phyloP scores from a whole-genome alignment of 257 asterid species.

The Gardenia jasminoides region DNA sequence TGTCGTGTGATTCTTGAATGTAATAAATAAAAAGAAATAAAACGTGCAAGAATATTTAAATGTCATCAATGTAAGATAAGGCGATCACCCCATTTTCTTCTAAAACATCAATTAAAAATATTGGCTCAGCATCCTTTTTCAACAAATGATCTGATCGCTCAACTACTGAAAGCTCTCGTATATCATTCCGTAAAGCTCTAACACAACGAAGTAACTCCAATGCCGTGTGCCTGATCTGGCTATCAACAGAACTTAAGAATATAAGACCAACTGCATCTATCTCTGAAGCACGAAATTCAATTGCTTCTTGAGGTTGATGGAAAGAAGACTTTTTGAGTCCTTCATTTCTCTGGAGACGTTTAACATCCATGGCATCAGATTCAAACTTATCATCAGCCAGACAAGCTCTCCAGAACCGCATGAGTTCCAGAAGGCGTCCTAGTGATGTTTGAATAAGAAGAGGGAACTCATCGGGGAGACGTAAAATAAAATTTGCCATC shows the following conservation, averaged over 20 bases:
- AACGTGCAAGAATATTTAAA: conserved; percentile 20
- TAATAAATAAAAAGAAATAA: conserved; percentile 14
- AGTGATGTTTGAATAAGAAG: conserved; percentile 96
- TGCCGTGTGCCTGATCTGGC: conserved; percentile 98
- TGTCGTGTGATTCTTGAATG: conserved; percentile 6
- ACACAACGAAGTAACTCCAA: conserved; percentile 94
- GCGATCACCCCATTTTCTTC: conserved; percentile 96
- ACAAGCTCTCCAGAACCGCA: conserved; percentile 98
- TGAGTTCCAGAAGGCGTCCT: conserved; percentile 96
- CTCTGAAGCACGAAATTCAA: conserved; percentile 91
- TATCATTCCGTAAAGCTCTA: conserved; percentile 85
- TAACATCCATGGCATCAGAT: conserved; percentile 51
- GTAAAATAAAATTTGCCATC: conserved; percentile 83
- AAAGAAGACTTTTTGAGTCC: conserved; percentile 89
- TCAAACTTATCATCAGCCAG: conserved; percentile 68
- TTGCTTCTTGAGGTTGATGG: conserved; percentile 72
- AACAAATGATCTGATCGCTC: conserved; percentile 58
- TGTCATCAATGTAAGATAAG: conserved; percentile 20
- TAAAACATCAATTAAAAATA: conserved; percentile 93
- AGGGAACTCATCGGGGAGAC: conserved; percentile 98
- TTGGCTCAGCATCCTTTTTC: conserved; percentile 82
- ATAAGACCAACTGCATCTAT: conserved; percentile 98
- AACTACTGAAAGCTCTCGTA: conserved; percentile 59
- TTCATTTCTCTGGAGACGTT: conserved; percentile 79
- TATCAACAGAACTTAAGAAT: conserved; percentile 95